Base-by-base conservation (phyloP, 2,329 filamentous ascomycete genomes). In the Phialophora verrucosa region DNA sequence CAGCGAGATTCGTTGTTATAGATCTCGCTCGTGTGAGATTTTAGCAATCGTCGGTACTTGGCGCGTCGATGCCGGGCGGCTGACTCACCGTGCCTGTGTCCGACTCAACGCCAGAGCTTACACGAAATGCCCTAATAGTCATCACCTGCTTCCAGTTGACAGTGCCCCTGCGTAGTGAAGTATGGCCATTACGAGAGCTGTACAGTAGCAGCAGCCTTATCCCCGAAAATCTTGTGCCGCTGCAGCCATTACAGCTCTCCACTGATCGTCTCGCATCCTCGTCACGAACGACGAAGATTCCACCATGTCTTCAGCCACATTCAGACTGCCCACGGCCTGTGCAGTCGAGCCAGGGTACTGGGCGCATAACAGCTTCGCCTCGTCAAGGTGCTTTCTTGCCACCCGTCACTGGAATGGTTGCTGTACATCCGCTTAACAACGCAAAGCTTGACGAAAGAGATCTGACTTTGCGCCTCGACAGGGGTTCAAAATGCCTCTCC, bases 161-260 rank as follows among this genome's bases (percentile, higher is more conserved):
- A 35, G 32, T 8, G 32, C 10, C 11, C 32, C 32, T 35, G 32
- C 32, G 2, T 35, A 11, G 32, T 35, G 32, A 11, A 35, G 4
- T 35, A 12, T 12, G 8, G 31, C 83, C 82, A 64, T 87, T 86
- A 27, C 69, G 75, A 68, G 86, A 89, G 0, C 76, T 80, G 74
- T 89, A 90, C 23, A 25, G 23, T 25, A 25, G 87, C 87, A 90
- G 69, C 88, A 85, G 0, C 88, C 87, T 0, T 82, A 66, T 0
- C 83, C 82, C 0, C 60, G 67, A 44, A 87, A 83, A 67, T 84
- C 83, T 0, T 56, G 63, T 0, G 81, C 74, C 85, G 88, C 87
- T 2, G 86, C 85, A 1, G 69, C 60, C 59, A 83, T 79, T 2
- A 87, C 80, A 0, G 77, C 80, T 38, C 79, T 77, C 72, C 84